A percentile compares a stretch with the other conserved stretches of the same genome.
These are phyloP conservation scores for Protomyces lactucae-debilis DNA, from an alignment of 1,139 yeast species.

Conservation along the genomic window DNA sequence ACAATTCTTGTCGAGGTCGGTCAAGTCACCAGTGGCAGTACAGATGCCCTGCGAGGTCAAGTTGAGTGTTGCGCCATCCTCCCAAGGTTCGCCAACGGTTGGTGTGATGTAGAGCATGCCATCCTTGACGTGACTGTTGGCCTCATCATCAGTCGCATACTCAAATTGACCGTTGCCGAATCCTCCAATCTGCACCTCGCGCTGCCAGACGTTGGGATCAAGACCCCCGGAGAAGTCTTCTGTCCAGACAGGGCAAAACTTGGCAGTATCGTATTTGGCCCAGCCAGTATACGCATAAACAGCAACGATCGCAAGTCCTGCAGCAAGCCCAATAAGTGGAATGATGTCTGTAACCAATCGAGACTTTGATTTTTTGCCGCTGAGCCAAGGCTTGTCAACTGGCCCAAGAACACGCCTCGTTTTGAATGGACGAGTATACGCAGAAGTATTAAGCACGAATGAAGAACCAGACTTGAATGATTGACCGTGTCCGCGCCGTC, in stretches of 20 bases:
- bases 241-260: slow-evolving; percentile 23
- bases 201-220: slow-evolving; percentile 24
- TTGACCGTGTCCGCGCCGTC: slow-evolving; percentile 2
- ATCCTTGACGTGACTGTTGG: slow-evolving; percentile 30
- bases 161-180: slow-evolving; percentile 32
- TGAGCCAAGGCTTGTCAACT: slow-evolving; percentile 10
- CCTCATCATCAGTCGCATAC: slow-evolving; percentile 29
- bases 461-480: slow-evolving; percentile 13
- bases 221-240: slow-evolving; percentile 28
- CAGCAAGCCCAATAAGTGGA: slow-evolving; percentile 17
- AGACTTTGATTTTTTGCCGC: slow-evolving; percentile 11
- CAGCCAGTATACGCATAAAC: slow-evolving; percentile 31
- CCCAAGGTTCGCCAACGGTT: slow-evolving; percentile 28
- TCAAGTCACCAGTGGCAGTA: slow-evolving; percentile 19
- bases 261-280: slow-evolving; percentile 26
- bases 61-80: slow-evolving; percentile 31
- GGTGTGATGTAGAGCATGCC: slow-evolving; percentile 31
- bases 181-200: slow-evolving; percentile 31
- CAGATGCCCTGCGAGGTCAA: slow-evolving; percentile 31
- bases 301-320: slow-evolving; percentile 29
- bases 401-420: slow-evolving; percentile 6
- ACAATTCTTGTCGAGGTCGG: slow-evolving; percentile 20
- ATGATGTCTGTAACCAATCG: slow-evolving; percentile 9
- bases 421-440: slow-evolving; percentile 19
- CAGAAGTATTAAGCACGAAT: slow-evolving; percentile 22